These are phyloP conservation scores for Eucalyptus leucophloia DNA, from an alignment of 345 rosid genomes.

Conservation along the genomic window DNA sequence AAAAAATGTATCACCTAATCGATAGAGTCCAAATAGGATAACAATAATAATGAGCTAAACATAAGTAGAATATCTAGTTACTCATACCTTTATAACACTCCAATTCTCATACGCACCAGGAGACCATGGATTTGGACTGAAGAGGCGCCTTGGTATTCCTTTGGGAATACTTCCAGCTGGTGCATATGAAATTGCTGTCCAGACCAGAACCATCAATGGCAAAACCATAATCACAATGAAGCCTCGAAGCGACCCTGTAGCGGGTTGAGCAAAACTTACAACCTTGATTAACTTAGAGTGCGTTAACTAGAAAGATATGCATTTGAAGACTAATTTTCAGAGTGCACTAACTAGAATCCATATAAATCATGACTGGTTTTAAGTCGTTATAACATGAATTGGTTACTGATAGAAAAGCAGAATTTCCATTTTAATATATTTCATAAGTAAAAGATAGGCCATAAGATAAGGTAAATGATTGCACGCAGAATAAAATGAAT, in stretches of 20 bases:
- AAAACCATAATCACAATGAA: slow-evolving; percentile 85
- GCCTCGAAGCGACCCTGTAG: slow-evolving; percentile 66
- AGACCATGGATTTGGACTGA: slow-evolving; percentile 98
- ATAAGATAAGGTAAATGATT: neutral
- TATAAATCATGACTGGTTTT: neutral
- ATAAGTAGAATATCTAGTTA: neutral
- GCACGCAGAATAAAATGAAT: neutral
- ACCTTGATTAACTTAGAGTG: neutral
- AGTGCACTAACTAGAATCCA: neutral
- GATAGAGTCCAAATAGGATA: neutral
- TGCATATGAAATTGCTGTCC: slow-evolving; percentile 77
- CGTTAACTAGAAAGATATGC: neutral
- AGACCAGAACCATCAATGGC: slow-evolving; percentile 81
- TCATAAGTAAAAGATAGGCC: neutral
- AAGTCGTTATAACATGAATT: neutral
- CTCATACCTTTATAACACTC: slow-evolving; percentile 66
- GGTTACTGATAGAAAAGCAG: neutral
- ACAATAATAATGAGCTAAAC: neutral
- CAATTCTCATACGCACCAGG: slow-evolving; percentile 82
- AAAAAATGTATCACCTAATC: neutral
- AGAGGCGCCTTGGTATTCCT: slow-evolving; percentile 90
- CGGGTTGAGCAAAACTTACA: neutral
- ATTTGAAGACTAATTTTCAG: neutral
- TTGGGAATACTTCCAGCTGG: slow-evolving; percentile 60
- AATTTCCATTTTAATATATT: neutral